Evolutionary conservation across 352 stramenopile species (phyloP), one percentile per base, ranked within the genome.

Genomic region (Phytophthora lateralis): DNA sequence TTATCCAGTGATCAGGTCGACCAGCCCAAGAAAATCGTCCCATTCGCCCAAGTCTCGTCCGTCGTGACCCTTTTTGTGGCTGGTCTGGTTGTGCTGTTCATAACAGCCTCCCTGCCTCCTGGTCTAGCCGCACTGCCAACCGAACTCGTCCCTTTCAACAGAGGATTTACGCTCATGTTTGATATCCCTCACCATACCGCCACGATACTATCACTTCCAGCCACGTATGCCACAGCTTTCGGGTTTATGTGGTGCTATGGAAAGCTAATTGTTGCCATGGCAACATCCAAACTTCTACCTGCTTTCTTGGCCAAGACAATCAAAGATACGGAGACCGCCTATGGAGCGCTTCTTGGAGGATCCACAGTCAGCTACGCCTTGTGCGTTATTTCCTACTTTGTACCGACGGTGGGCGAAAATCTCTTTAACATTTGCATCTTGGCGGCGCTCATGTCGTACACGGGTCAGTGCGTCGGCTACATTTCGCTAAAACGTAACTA

Each of bases 221-320:
- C 72, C n/a, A 84, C 69, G 0, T 81, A 75, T 30, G 69, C 69
- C 2, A 81, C 60, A 7, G 71, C 67, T 20, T 78, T 71, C 44
- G 73, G 70, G 1, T 80, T 82, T 44, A 77, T 80, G 44, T 80
- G 71, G 58, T 76, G 65, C 38, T 82, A 80, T 55, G 71, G 71
- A 4, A 82, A 78, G 17, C 49, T 84, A 8, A 71, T 84, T n/a
- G 29, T 55, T 12, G 55, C 72, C 8, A 81, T 84, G 72, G 70
- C 72, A 2, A 62, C 44, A 18, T 84, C 72, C 0, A 46, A 45
- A 6, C 34, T 82, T 12, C 29, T 84, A 20, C 69, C 70, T 6
- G n/a, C 38, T 4, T 50, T 66, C 1, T 54, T 84, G 7, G 34
- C 60, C 6, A 55, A 32, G 3, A 75, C 45, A 12, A 62, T 65